Conservation (phyloP, 1,284 basidiomycete species). For the Xerocomus nothofagi region DNA sequence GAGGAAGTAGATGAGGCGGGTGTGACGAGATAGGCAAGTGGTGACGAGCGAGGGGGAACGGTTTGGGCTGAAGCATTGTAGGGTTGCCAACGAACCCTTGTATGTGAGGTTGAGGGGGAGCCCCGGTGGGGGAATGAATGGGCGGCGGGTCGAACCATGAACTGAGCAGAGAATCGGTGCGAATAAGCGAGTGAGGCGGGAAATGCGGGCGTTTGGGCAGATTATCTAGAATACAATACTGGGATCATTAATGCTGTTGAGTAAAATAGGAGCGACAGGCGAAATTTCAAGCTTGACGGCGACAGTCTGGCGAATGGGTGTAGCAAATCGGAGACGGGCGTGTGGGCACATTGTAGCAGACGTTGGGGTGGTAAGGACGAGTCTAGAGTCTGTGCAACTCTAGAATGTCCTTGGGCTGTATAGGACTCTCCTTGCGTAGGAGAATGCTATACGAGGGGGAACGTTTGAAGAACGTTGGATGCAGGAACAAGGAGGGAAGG, state of each 20-base stretch:
- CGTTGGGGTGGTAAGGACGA: slow-evolving; percentile 21
- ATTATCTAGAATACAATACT: slow-evolving; percentile 39
- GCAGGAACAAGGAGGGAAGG: background rate
- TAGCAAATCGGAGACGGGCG: slow-evolving; percentile 28
- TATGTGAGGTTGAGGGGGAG: slow-evolving; percentile 47
- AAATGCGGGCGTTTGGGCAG: slow-evolving; percentile 23
- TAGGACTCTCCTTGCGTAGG: slow-evolving; percentile 20
- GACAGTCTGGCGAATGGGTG: slow-evolving; percentile 24
- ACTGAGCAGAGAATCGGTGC: slow-evolving; percentile 24
- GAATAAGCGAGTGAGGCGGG: slow-evolving; percentile 18
- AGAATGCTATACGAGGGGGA: slow-evolving; percentile 26
- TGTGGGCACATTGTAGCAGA: slow-evolving; percentile 41
- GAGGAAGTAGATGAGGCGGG: slow-evolving; percentile 40
- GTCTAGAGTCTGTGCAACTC: slow-evolving; percentile 34
- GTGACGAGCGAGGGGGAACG: slow-evolving; percentile 45
- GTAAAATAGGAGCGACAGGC: slow-evolving; percentile 16
- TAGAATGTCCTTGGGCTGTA: slow-evolving; percentile 34
- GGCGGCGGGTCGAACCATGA: slow-evolving; percentile 54
- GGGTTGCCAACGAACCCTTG: slow-evolving; percentile 72
- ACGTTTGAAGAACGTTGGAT: slow-evolving; percentile 8
- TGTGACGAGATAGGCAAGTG: slow-evolving; percentile 54
- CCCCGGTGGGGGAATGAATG: slow-evolving; percentile 69
- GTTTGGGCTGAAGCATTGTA: slow-evolving; percentile 44
- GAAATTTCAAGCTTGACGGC: slow-evolving; percentile 18
- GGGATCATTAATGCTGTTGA: slow-evolving; percentile 35